Conservation (phyloP, 257 asterid genomes). For the Nicotiana noctiflora region DNA sequence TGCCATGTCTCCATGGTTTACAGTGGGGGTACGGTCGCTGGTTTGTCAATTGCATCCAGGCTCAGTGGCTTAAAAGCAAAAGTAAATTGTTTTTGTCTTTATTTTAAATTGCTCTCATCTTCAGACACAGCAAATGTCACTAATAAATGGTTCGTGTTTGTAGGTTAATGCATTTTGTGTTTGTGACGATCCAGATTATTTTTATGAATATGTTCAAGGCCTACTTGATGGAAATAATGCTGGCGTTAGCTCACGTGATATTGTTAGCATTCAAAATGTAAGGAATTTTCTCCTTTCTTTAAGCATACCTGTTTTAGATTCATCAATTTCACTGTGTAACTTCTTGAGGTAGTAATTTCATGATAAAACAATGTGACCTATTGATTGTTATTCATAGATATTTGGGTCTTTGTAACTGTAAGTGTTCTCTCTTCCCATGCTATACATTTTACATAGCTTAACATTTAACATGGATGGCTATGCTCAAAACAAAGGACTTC, state of each 20-base stretch:
- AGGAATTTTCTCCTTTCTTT: constrained; percentile 16
- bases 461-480: neutral
- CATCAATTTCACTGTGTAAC: constrained; percentile 5
- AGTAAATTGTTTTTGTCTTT: constrained; percentile 30
- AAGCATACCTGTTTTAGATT: neutral
- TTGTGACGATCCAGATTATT: constrained; percentile 90
- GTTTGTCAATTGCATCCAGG: constrained; percentile 69
- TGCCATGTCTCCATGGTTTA: constrained; percentile 16
- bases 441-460: neutral
- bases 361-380: neutral
- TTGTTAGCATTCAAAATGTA: constrained; percentile 67
- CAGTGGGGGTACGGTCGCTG: constrained; percentile 98
- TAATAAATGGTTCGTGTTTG: constrained; percentile 11
- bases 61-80: constrained; percentile 72
- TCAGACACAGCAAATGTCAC: neutral
- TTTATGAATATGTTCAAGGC: constrained; percentile 66
- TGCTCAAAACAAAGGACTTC: neutral
- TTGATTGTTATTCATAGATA: constrained; percentile 4
- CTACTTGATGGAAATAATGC: constrained; percentile 83
- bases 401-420: neutral
- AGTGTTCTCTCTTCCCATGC: neutral
- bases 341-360: neutral
- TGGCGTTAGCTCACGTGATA: constrained; percentile 63
- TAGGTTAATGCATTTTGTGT: constrained; percentile 83
- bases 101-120: neutral